Evolutionary conservation across 2,329 filamentous ascomycete species (phyloP).

Genomic region (Xylaria polymorpha): DNA sequence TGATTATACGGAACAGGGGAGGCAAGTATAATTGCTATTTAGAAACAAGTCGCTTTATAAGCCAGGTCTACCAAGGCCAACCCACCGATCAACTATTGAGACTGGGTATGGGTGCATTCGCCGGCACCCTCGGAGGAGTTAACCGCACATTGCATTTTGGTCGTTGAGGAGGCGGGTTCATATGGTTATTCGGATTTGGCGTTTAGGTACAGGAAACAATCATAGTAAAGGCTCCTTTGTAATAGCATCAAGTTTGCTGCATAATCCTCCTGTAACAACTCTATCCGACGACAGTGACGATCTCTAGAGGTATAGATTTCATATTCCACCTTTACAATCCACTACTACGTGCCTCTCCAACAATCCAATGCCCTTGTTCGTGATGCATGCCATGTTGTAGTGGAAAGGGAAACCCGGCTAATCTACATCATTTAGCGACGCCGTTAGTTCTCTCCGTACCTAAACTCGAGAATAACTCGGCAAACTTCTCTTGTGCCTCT

Average conservation of each 20-base stretch:
- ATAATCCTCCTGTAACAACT: background rate
- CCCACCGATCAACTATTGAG: background rate
- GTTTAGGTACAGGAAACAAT: slow-evolving; percentile 30
- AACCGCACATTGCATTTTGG: slow-evolving; percentile 19
- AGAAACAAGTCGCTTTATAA: background rate
- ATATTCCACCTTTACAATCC: slow-evolving; percentile 14
- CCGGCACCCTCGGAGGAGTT: background rate
- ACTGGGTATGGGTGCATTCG: background rate
- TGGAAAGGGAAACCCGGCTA: background rate
- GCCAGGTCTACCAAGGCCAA: background rate
- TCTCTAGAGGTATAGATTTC: slow-evolving; percentile 20
- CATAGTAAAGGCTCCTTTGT: slow-evolving; percentile 24
- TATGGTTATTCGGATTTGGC: slow-evolving; percentile 20
- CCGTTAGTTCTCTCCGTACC: slow-evolving; percentile 29
- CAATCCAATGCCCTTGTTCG: slow-evolving; percentile 11
- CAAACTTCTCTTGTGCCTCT: slow-evolving; percentile 65
- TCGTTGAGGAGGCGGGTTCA: background rate
- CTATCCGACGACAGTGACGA: slow-evolving; percentile 3
- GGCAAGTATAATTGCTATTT: background rate
- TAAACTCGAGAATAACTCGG: slow-evolving; percentile 56
- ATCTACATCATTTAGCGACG: slow-evolving; percentile 25
- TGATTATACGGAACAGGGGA: background rate
- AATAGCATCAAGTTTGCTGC: slow-evolving; percentile 21
- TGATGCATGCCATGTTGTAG: background rate
- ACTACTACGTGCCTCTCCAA: slow-evolving; percentile 2